Evolutionary conservation across 495 filamentous ascomycete genomes (phyloP).

Genomic region (Thermothielavioides terrestris): DNA sequence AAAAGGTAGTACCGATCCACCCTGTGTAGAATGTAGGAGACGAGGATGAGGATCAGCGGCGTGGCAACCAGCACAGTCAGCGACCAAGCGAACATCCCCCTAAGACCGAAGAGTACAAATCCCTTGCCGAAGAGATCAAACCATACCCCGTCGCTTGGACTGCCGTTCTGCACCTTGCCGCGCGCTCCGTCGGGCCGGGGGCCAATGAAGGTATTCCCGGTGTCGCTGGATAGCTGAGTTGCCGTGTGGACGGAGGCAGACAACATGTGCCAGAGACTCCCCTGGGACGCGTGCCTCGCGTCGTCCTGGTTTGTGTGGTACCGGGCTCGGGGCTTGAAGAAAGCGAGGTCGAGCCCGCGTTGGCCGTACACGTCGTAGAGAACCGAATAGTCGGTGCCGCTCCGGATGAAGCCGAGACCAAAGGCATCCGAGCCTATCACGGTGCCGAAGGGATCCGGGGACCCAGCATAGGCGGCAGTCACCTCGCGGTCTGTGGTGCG

Average conservation of each 20-base stretch:
- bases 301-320: constrained; percentile 94
- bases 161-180: constrained; percentile 56
- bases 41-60: constrained; percentile 59
- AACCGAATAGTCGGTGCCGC: constrained; percentile 83
- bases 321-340: constrained; percentile 70
- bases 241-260: constrained; percentile 68
- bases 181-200: constrained; percentile 42
- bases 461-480: constrained; percentile 63
- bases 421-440: constrained; percentile 80
- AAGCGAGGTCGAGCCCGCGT: constrained; percentile 86
- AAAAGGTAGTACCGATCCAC: constrained; percentile 82
- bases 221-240: constrained; percentile 60
- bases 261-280: constrained; percentile 91
- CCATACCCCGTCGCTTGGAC: constrained; percentile 71
- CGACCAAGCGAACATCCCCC: constrained; percentile 79
- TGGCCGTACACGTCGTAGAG: constrained; percentile 73
- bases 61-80: constrained; percentile 71
- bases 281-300: constrained; percentile 60
- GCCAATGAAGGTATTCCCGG: constrained; percentile 56
- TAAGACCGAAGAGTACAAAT: constrained; percentile 70
- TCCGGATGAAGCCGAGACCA: constrained; percentile 62
- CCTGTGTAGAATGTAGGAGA: constrained; percentile 56
- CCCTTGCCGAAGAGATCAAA: constrained; percentile 83
- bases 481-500: constrained; percentile 82
- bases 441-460: constrained; percentile 70